Percentiles rank a stretch among this genome's conserved stretches.
phyloP scores from a whole-genome alignment of 768 basidiomycete genomes.

The Tylopilus plumbeoviolaceoides region DNA sequence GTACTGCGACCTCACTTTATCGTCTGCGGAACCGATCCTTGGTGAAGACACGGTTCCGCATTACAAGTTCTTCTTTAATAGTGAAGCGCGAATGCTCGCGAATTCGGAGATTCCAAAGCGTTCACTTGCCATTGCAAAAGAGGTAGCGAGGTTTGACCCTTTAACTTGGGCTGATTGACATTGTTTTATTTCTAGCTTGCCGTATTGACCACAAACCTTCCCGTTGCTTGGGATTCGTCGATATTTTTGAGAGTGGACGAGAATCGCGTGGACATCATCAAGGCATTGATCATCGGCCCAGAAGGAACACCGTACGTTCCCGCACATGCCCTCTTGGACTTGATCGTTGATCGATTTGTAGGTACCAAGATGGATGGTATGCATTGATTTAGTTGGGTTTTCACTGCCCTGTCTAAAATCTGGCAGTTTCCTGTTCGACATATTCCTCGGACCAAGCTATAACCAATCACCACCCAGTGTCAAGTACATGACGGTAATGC shows the following conservation, averaged over 20 bases:
- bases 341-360: constrained; percentile 27
- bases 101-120: constrained; percentile 87
- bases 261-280: constrained; percentile 86
- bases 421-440: constrained; percentile 75
- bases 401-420: constrained; percentile 6
- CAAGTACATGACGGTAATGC: constrained; percentile 56
- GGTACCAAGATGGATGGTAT: constrained; percentile 90
- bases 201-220: constrained; percentile 88
- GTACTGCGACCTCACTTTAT: constrained; percentile 80
- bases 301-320: constrained; percentile 84
- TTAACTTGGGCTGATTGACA: background rate
- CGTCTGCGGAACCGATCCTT: constrained; percentile 27
- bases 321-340: background rate
- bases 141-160: constrained; percentile 43
- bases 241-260: constrained; percentile 93
- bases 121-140: constrained; percentile 92
- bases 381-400: constrained; percentile 19
- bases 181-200: constrained; percentile 59
- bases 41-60: constrained; percentile 56
- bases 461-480: constrained; percentile 81
- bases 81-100: constrained; percentile 79
- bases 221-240: constrained; percentile 93
- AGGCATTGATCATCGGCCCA: constrained; percentile 87
- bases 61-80: constrained; percentile 81
- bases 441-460: constrained; percentile 87